Conservation (phyloP, 2,329 filamentous ascomycete genomes). For the Dactylonectria estremocensis region DNA sequence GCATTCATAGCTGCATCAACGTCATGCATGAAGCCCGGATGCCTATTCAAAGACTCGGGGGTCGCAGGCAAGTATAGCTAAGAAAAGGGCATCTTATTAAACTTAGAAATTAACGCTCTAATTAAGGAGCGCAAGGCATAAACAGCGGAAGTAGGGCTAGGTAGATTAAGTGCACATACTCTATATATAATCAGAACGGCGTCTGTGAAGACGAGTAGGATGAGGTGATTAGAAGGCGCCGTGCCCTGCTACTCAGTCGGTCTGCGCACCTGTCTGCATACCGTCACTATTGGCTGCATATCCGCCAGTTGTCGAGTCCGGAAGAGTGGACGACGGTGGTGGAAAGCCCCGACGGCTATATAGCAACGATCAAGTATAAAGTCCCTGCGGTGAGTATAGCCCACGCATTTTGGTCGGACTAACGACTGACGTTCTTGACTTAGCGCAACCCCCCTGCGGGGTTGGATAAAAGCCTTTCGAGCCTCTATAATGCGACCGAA, state of each 20-base stretch:
- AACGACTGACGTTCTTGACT: not conserved
- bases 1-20: constrained; percentile 27
- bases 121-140: constrained; percentile 1
- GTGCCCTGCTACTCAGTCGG: constrained; percentile 1
- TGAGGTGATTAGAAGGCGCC: not conserved
- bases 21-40: constrained; percentile 21
- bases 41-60: not conserved
- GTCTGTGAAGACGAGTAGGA: not conserved
- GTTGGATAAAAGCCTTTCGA: constrained; percentile 4
- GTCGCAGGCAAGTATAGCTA: constrained; percentile 14
- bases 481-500: constrained; percentile 4
- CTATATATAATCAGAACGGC: too few species aligned
- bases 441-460: not conserved
- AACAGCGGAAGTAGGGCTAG: too few species aligned
- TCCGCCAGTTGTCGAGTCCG: not conserved
- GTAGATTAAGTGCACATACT: too few species aligned
- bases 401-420: not conserved
- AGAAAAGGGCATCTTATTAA: constrained; percentile 14
- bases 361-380: not conserved
- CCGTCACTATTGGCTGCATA: not conserved
- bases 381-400: not conserved
- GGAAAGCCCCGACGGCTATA: not conserved
- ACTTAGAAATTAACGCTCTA: constrained; percentile 22
- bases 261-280: not conserved
- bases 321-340: not conserved